Percentiles rank a stretch among this genome's conserved stretches.
phyloP scores from a whole-genome alignment of 2,329 filamentous ascomycete species.

The Tolypocladium nubicola region DNA sequence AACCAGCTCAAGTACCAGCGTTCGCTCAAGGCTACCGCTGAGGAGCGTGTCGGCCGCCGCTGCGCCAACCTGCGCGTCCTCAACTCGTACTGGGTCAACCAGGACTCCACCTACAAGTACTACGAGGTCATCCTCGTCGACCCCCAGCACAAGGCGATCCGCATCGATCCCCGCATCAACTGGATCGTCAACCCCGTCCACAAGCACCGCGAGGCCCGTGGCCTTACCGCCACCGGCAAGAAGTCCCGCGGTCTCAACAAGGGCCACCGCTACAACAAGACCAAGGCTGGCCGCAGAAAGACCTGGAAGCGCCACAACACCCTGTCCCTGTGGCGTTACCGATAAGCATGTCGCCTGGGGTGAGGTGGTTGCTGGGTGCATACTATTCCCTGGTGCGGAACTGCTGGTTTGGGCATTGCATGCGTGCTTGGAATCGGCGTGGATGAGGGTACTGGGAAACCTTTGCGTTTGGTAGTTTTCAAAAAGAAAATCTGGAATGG shows the following conservation, averaged over 20 bases:
- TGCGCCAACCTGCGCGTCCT: conserved; percentile 98
- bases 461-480: conserved; percentile 4
- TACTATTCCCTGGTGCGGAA: not conserved
- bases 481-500: conserved; percentile 19
- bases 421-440: conserved; percentile 3
- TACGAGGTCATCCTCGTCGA: conserved; percentile 99
- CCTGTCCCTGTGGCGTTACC: conserved; percentile 96
- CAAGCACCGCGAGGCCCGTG: conserved; percentile 99
- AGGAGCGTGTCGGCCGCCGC: conserved; percentile 99
- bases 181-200: conserved; percentile 99
- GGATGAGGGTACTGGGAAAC: conserved; percentile 1
- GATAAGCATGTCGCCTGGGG: conserved; percentile 42
- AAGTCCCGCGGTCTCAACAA: conserved; percentile 99
- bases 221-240: conserved; percentile 98
- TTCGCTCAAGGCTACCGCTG: conserved; percentile 92
- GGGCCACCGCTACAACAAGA: conserved; percentile 99
- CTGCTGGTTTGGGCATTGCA: conserved; percentile 6
- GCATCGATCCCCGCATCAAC: conserved; percentile 98
- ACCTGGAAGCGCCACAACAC: conserved; percentile 99
- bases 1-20: conserved; percentile 99
- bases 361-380: not conserved
- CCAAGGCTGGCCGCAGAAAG: conserved; percentile 92
- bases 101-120: conserved; percentile 99
- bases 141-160: conserved; percentile 99
- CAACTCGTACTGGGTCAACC: conserved; percentile 99